A percentile compares a stretch with the other conserved stretches of the same genome.
Conservation (phyloP, 148 eudicot species). For the Chenopodium suecicum region DNA sequence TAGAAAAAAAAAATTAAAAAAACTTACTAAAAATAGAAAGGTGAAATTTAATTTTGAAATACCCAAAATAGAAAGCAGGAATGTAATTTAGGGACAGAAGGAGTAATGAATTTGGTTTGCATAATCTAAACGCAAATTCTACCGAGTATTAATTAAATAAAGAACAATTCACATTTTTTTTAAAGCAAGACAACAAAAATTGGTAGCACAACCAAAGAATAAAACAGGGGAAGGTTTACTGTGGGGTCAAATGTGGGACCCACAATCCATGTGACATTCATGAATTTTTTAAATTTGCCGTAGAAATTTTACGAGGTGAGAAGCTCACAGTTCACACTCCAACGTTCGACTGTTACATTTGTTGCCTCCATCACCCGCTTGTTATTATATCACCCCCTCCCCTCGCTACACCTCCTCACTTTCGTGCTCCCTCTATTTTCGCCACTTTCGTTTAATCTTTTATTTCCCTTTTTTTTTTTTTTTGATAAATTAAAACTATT, state of each 20-base stretch:
- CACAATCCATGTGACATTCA: conserved; percentile 15
- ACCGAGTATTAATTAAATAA: too few species aligned
- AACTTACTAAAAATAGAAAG: too few species aligned
- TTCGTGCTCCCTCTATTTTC: conserved; percentile 22
- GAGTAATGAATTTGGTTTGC: too few species aligned
- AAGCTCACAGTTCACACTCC: conserved; percentile 25
- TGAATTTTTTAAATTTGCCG: not conserved
- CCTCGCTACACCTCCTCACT: conserved; percentile 9
- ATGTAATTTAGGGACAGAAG: too few species aligned
- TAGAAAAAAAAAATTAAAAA: too few species aligned
- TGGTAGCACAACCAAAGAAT: not conserved
- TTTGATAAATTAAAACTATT: not conserved
- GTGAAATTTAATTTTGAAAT: too few species aligned
- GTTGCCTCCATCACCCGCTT: conserved; percentile 9
- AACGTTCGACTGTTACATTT: conserved; percentile 48
- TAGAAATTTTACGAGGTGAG: not conserved
- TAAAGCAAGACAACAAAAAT: not conserved
- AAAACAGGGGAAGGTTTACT: not conserved
- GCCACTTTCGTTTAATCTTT: conserved; percentile 19
- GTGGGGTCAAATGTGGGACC: not conserved
- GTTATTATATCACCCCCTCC: conserved; percentile 25
- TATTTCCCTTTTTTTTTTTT: not conserved
- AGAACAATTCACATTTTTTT: not conserved
- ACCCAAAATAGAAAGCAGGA: too few species aligned
- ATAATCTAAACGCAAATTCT: too few species aligned